phyloP scores from a whole-genome alignment of 805 yeast species.

The Starmera caribaea region DNA sequence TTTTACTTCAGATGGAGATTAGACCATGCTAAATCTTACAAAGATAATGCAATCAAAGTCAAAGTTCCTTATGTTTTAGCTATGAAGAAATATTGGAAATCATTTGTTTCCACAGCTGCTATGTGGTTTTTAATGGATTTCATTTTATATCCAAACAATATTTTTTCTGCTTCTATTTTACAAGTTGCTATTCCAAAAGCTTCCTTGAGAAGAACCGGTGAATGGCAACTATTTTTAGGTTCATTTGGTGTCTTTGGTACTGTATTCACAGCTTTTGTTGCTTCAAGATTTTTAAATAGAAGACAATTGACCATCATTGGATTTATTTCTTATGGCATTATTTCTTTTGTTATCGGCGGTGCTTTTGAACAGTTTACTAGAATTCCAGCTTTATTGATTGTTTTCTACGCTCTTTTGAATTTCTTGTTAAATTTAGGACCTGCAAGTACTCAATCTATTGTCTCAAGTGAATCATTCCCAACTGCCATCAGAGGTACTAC shows the following conservation, averaged over 20 bases:
- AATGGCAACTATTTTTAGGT: slow-evolving; percentile 7
- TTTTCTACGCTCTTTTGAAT: slow-evolving; percentile 37
- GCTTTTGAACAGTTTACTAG: slow-evolving; percentile 20
- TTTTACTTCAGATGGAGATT: slow-evolving; percentile 8
- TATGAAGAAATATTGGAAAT: slow-evolving; percentile 29
- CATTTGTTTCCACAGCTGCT: slow-evolving; percentile 42
- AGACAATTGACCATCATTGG: slow-evolving; percentile 5
- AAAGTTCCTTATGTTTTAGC: slow-evolving; percentile 5
- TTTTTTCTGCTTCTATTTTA: slow-evolving; percentile 42
- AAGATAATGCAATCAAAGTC: slow-evolving; percentile 28
- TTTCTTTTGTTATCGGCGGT: slow-evolving; percentile 36
- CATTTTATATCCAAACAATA: slow-evolving; percentile 56
- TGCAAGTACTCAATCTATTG: slow-evolving; percentile 36
- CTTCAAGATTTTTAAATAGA: slow-evolving; percentile 1
- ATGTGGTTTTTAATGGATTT: slow-evolving; percentile 61
- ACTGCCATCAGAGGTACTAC: slow-evolving; percentile 40
- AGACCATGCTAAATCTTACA: slow-evolving; percentile 33
- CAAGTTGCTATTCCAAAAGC: slow-evolving; percentile 29
- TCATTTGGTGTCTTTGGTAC: slow-evolving; percentile 6
- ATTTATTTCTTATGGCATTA: slow-evolving; percentile 22
- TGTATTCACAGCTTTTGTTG: slow-evolving; percentile 1
- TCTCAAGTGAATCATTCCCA: slow-evolving; percentile 36
- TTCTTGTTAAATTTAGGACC: slow-evolving; percentile 38
- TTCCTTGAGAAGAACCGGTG: slow-evolving; percentile 6
- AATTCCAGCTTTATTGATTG: slow-evolving; percentile 28